These are phyloP conservation scores for Akanthomyces lecanii DNA, from an alignment of 2,329 filamentous ascomycete species.

Conservation along the genomic window DNA sequence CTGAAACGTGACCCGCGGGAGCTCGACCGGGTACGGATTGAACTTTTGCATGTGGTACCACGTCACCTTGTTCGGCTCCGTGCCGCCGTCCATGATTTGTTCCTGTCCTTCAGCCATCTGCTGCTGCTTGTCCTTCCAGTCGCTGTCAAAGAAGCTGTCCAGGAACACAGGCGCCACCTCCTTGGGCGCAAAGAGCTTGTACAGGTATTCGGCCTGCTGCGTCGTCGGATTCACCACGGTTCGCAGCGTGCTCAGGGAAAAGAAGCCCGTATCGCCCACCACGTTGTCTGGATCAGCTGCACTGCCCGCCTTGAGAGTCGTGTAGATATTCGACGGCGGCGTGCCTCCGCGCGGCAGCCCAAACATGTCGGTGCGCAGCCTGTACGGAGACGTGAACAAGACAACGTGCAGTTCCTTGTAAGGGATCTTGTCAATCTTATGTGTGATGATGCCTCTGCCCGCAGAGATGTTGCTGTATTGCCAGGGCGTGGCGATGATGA, in stretches of 20 bases:
- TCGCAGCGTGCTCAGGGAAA: constrained; percentile 73
- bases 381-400: constrained; percentile 73
- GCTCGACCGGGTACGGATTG: constrained; percentile 78
- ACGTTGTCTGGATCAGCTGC: constrained; percentile 50
- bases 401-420: constrained; percentile 88
- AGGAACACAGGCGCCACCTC: constrained; percentile 51
- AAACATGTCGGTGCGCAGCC: constrained; percentile 71
- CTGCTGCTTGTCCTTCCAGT: constrained; percentile 40
- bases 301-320: constrained; percentile 66
- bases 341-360: constrained; percentile 52
- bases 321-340: constrained; percentile 74
- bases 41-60: constrained; percentile 79
- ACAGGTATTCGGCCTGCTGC: constrained; percentile 50
- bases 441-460: constrained; percentile 63
- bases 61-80: constrained; percentile 43
- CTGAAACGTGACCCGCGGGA: constrained; percentile 85
- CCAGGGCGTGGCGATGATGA: constrained; percentile 78
- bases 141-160: constrained; percentile 45
- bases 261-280: constrained; percentile 74
- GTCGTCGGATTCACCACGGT: constrained; percentile 58
- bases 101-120: constrained; percentile 32
- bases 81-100: constrained; percentile 29
- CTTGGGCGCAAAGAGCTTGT: constrained; percentile 62
- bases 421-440: constrained; percentile 69
- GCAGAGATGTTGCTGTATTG: constrained; percentile 71